Evolutionary conservation across 2,329 filamentous ascomycete genomes (phyloP).

Genomic region (Cladobotryum mycophilum): DNA sequence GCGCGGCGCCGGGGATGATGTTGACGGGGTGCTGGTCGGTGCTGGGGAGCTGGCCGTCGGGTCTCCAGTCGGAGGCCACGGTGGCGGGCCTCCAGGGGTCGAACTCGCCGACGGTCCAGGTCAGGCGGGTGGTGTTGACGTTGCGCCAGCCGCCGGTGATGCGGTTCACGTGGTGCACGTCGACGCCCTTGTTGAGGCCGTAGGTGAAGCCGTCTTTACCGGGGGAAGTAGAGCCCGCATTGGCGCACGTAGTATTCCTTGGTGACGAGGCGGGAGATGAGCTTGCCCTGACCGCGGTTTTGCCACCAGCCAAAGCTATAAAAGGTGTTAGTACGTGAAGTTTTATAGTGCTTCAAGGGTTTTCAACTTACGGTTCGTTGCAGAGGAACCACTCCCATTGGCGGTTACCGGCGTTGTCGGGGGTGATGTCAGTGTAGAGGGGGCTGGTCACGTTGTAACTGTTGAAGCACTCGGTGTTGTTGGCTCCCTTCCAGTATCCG

Average conservation of each 20-base stretch:
- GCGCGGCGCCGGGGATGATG: constrained; percentile 47
- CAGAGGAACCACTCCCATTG: constrained; percentile 58
- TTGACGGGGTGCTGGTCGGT: constrained; percentile 43
- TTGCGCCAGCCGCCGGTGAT: constrained; percentile 50
- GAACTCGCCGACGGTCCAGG: constrained; percentile 53
- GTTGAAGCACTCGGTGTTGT: constrained; percentile 19
- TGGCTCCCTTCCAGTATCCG: constrained; percentile 40
- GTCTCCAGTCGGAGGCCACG: constrained; percentile 46
- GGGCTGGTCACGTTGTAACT: constrained; percentile 26
- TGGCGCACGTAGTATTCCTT: constrained; percentile 49
- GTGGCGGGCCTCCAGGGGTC: constrained; percentile 55
- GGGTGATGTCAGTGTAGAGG: constrained; percentile 42
- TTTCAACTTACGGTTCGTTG: constrained; percentile 54
- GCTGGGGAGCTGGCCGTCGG: constrained; percentile 46
- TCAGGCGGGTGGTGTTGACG: constrained; percentile 44
- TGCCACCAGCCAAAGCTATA: constrained; percentile 19
- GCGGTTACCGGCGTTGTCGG: constrained; percentile 40
- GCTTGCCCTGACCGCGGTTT: constrained; percentile 40
- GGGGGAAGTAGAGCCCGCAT: constrained; percentile 49
- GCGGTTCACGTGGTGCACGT: constrained; percentile 42
- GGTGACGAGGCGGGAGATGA: constrained; percentile 46
- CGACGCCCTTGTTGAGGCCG: constrained; percentile 38
- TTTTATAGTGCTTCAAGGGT: no score
- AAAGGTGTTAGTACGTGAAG: no score
- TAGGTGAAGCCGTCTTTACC: constrained; percentile 41